Conservation (phyloP, 345 rosid species). For the Citrus sp. region DNA sequence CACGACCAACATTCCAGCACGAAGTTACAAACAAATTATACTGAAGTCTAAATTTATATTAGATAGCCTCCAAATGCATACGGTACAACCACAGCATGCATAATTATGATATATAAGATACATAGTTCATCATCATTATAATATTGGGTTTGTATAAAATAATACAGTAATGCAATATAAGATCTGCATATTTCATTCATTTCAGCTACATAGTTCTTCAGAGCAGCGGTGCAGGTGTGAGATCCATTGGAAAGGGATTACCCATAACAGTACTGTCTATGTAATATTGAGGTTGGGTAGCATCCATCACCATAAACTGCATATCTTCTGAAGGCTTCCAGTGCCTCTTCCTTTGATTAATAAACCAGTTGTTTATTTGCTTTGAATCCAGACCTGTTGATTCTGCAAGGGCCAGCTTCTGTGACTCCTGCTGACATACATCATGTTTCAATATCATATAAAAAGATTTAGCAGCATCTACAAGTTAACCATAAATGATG, state of each 20-base stretch:
- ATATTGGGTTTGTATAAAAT: not conserved
- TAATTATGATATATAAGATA: not conserved
- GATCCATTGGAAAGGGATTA: constrained; percentile 33
- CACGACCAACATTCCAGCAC: not conserved
- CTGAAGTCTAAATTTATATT: not conserved
- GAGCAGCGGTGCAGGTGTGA: constrained; percentile 19
- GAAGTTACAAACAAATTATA: not conserved
- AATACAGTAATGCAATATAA: not conserved
- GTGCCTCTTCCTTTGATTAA: constrained; percentile 35
- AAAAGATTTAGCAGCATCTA: not conserved
- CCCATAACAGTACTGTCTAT: constrained; percentile 35
- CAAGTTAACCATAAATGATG: not conserved
- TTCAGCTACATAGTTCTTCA: constrained; percentile 6
- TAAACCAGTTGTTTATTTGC: constrained; percentile 38
- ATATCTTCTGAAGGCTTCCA: constrained; percentile 36
- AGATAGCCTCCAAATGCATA: not conserved
- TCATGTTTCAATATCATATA: not conserved
- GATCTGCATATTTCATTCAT: not conserved
- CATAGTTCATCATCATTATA: not conserved
- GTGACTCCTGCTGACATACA: constrained; percentile 19
- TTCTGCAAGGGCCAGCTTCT: constrained; percentile 26
- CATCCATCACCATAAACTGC: constrained; percentile 26
- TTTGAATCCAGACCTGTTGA: constrained; percentile 32
- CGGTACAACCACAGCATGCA: not conserved
- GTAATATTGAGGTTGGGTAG: constrained; percentile 31